Base-by-base conservation (phyloP, 192 early-diverging fungal species). In the Backusella tarrabulga region DNA sequence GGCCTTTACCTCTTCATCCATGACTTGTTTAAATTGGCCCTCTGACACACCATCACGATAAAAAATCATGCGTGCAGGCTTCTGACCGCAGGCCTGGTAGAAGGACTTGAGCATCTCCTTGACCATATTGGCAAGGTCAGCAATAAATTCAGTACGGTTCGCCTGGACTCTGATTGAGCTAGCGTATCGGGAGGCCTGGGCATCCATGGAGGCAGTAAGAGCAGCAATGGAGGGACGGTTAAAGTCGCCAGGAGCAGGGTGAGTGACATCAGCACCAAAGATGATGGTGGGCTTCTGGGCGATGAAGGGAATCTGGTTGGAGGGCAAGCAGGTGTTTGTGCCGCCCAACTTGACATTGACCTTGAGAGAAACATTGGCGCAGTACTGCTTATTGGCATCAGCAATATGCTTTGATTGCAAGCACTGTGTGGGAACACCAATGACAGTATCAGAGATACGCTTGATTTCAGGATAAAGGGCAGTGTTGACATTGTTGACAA, bases 311-410 rank as follows among this genome's bases (percentile, higher is more conserved):
- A 93, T 87, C 73, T 92, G 83, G 12, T 76, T 52, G n/a, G 80
- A 75, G 0, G 71, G 79, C 46, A 98, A 81, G 75, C 86, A 91
- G 34, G 90, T 86, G 84, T 97, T 97, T 86, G 91, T 92, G 54
- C 96, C 96, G 68, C 96, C 95, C 7, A 98, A 88, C 86, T 98
- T 97, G 36, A 93, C 89, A 83, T 98, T 98, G 72, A 97, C 90
- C 87, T 98, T 98, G 32, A 98, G 84, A 73, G 92, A 95, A 17
- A 98, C 92, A 73, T 98, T 98, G 17, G 97, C 97, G 76, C 95
- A 97, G 87, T 98, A 98, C 85, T 97, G 96, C 46, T 90, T 80
- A 81, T 92, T 96, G 23, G 93, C 85, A 26, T 85, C 79, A 79
- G 87, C 87, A 78, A 95, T 87, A 73, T 97, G 91, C 80, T 90